Conservation (phyloP, 306 rosid species). For the Luffa acutangula region DNA sequence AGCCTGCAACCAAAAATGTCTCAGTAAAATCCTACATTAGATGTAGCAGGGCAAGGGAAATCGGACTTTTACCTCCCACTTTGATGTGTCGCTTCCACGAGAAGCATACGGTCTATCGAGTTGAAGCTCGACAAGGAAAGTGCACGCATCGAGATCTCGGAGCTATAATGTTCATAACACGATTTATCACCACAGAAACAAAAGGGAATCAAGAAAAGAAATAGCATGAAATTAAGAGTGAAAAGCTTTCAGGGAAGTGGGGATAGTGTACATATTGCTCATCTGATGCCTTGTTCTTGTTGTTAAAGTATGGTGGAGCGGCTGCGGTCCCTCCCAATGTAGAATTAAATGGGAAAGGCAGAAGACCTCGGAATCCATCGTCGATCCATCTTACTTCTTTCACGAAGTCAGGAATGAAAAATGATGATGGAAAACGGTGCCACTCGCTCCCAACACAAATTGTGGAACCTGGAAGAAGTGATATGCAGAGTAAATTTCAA, state of each 20-base stretch:
- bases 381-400: constrained; percentile 85
- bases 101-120: constrained; percentile 72
- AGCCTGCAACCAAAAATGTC: constrained; percentile 28
- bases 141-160: constrained; percentile 51
- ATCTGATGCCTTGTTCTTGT: constrained; percentile 69
- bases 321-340: constrained; percentile 92
- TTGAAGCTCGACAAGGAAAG: constrained; percentile 90
- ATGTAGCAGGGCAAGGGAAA: not conserved
- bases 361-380: constrained; percentile 92
- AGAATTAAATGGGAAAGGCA: constrained; percentile 81
- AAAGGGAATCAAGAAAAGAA: not conserved
- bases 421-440: constrained; percentile 94
- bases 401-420: constrained; percentile 68
- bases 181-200: not conserved
- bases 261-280: constrained; percentile 54
- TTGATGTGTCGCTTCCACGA: constrained; percentile 69
- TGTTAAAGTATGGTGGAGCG: constrained; percentile 72
- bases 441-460: constrained; percentile 95
- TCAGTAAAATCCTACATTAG: not conserved
- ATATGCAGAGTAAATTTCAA: not conserved
- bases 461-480: constrained; percentile 50
- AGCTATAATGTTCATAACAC: constrained; percentile 39
- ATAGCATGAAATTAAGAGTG: not conserved
- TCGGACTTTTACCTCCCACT: constrained; percentile 64
- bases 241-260: not conserved